Evolutionary conservation across 1,139 yeast species (phyloP).

Genomic region (Candida dubliniensis): DNA sequence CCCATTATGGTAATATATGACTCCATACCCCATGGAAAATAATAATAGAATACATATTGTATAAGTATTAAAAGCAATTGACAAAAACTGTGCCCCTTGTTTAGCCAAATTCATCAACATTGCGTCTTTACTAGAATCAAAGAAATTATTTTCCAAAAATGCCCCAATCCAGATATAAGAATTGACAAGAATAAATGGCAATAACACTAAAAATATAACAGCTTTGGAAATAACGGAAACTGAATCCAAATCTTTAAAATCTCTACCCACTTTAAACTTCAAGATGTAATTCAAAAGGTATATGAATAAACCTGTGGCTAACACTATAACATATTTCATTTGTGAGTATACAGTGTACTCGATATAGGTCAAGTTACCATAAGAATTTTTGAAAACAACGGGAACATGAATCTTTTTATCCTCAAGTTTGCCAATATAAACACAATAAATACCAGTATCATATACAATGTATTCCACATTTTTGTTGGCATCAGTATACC

Average conservation of each 20-base stretch:
- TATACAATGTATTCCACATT: slow-evolving; percentile 17
- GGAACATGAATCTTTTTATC: slow-evolving; percentile 17
- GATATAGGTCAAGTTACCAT: slow-evolving; percentile 29
- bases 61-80: slow-evolving; percentile 8
- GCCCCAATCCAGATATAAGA: slow-evolving; percentile 15
- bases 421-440: slow-evolving; percentile 29
- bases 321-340: slow-evolving; percentile 17
- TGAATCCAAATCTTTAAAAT: slow-evolving; percentile 32
- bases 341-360: slow-evolving; percentile 23
- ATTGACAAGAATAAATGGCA: slow-evolving; percentile 22
- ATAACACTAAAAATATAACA: slow-evolving; percentile 29
- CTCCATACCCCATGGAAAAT: slow-evolving; percentile 44
- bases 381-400: slow-evolving; percentile 23
- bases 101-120: slow-evolving; percentile 3
- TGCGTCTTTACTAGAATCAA: slow-evolving; percentile 7
- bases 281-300: slow-evolving; percentile 30
- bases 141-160: slow-evolving; percentile 21
- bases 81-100: slow-evolving; percentile 5
- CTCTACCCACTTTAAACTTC: slow-evolving; percentile 27
- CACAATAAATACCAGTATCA: slow-evolving; percentile 35
- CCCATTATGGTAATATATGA: slow-evolving; percentile 30
- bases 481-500: slow-evolving; percentile 10
- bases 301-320: slow-evolving; percentile 21
- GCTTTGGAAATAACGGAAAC: slow-evolving; percentile 37
- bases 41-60: slow-evolving; percentile 21